phyloP scores from a whole-genome alignment of 768 basidiomycete genomes.

The Leucocoprinus leucothites region DNA sequence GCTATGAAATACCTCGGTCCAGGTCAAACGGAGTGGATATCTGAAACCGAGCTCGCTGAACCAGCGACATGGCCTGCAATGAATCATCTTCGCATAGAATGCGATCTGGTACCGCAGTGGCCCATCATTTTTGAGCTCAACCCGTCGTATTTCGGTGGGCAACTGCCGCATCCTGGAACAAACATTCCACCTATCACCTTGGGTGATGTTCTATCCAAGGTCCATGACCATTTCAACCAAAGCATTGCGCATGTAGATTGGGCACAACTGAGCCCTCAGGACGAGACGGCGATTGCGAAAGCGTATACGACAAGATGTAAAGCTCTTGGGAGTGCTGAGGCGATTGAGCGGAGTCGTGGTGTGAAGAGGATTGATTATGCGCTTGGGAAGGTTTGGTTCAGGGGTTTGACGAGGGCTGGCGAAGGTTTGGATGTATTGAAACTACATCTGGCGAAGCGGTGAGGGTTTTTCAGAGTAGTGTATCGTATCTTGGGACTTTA shows the following conservation, averaged over 20 bases:
- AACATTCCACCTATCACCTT: conserved; percentile 46
- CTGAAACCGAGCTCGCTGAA: conserved; percentile 44
- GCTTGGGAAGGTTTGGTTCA: conserved; percentile 41
- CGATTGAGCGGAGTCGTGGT: conserved; percentile 42
- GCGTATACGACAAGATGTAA: conserved; percentile 39
- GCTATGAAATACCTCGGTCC: conserved; percentile 38
- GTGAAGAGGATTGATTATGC: conserved; percentile 64
- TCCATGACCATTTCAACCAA: conserved; percentile 46
- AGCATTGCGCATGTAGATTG: conserved; percentile 40
- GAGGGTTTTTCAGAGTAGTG: too few species aligned
- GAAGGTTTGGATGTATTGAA: conserved; percentile 36
- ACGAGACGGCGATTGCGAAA: conserved; percentile 29
- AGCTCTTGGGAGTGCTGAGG: conserved; percentile 23
- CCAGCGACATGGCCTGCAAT: conserved; percentile 56
- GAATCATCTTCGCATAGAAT: conserved; percentile 52
- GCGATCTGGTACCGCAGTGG: conserved; percentile 59
- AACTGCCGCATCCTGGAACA: conserved; percentile 13
- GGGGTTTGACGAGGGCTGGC: conserved; percentile 42
- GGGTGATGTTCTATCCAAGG: conserved; percentile 52
- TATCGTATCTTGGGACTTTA: too few species aligned
- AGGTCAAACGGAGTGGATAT: conserved; percentile 35
- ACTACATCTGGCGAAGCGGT: conserved; percentile 17
- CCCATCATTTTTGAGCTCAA: conserved; percentile 50
- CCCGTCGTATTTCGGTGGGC: conserved; percentile 7
- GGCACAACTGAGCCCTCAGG: conserved; percentile 24